phyloP scores from a whole-genome alignment of 768 basidiomycete species.

The Hericium alpestre region DNA sequence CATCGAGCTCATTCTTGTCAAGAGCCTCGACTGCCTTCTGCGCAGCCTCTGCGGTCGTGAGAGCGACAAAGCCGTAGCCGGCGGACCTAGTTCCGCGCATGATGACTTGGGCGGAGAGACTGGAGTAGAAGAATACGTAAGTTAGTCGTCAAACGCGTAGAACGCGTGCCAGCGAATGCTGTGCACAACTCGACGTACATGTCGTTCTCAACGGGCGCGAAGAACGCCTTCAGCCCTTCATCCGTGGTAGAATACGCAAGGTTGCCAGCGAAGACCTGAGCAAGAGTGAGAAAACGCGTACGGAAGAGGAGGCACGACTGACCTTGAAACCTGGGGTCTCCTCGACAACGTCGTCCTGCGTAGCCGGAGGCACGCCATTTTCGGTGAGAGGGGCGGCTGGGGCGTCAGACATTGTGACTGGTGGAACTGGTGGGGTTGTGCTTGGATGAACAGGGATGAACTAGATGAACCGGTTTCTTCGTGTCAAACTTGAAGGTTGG shows the following conservation, averaged over 20 bases:
- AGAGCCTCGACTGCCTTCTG: slow-evolving; percentile 78
- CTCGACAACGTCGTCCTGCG: slow-evolving; percentile 56
- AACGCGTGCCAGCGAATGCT: slow-evolving; percentile 3
- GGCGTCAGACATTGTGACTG: slow-evolving; percentile 79
- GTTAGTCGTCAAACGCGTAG: slow-evolving; percentile 5
- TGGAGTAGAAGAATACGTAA: slow-evolving; percentile 21
- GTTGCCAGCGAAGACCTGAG: slow-evolving; percentile 88
- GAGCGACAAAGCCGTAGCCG: slow-evolving; percentile 88
- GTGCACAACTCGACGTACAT: slow-evolving; percentile 52
- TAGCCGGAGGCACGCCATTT: slow-evolving; percentile 75
- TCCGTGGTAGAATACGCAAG: slow-evolving; percentile 91
- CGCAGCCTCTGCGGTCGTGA: slow-evolving; percentile 71
- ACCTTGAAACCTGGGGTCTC: slow-evolving; percentile 79
- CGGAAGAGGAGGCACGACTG: slow-evolving; percentile 17
- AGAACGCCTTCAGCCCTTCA: slow-evolving; percentile 91
- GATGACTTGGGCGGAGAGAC: slow-evolving; percentile 79
- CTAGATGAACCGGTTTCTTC: slow-evolving; percentile 74
- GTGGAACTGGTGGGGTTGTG: slow-evolving; percentile 43
- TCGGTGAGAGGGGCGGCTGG: slow-evolving; percentile 74
- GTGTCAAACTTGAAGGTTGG: slow-evolving; percentile 76
- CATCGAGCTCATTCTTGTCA: slow-evolving; percentile 82
- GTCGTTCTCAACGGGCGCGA: slow-evolving; percentile 77
- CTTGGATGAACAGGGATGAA: slow-evolving; percentile 40
- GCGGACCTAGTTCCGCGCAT: slow-evolving; percentile 76
- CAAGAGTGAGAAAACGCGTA: slow-evolving; percentile 3